Base-by-base conservation (phyloP, 805 yeast genomes). In the Saturnispora serradocipensis region DNA sequence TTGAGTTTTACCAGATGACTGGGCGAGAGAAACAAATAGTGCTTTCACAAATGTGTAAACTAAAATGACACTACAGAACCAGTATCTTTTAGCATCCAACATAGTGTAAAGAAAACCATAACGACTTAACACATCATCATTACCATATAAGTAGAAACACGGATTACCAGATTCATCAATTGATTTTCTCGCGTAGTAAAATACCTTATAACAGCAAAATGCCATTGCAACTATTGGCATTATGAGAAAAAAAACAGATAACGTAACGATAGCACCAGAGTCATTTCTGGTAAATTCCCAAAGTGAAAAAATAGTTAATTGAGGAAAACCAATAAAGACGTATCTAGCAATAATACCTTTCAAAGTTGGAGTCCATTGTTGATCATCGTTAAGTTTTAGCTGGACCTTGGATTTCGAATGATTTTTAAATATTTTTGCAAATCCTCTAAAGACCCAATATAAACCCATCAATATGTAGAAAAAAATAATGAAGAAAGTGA, bases 71-170 rank as follows among this genome's bases (percentile, higher is more conserved):
- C 75, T 69, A 53, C 91, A 87, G 76, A 90, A 90, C 87, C 89
- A 90, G 69, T 86, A 89, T 61, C 75, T 81, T 25, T 73, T 72
- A 20, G 96, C 95, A 56, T 79, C 78, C 67, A 84, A 89, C 89
- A 88, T 88, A 15, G 95, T 86, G 69, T 89, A 90, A 61, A 89
- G 79, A 68, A 84, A 90, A 0, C 97, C 97, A 63, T 84, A 89
- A 63, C 84, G 84, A 71, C 82, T 78, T 63, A 89, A 75, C 34
- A 88, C 75, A 28, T 71, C 69, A 45, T 81, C 73, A 61, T 90
- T 86, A 53, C 96, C 95, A 61, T 88, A 90, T 50, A 90, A 71
- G 53, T 88, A 67, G 46, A 91, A 95, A 18, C 96, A 96, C 0
- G 97, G 90, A 58, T 91, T 89, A 47, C 83, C 80, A 63, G 78